These are phyloP conservation scores for Aspergillus hortae DNA, from an alignment of 2,329 filamentous ascomycete genomes.

Conservation along the genomic window DNA sequence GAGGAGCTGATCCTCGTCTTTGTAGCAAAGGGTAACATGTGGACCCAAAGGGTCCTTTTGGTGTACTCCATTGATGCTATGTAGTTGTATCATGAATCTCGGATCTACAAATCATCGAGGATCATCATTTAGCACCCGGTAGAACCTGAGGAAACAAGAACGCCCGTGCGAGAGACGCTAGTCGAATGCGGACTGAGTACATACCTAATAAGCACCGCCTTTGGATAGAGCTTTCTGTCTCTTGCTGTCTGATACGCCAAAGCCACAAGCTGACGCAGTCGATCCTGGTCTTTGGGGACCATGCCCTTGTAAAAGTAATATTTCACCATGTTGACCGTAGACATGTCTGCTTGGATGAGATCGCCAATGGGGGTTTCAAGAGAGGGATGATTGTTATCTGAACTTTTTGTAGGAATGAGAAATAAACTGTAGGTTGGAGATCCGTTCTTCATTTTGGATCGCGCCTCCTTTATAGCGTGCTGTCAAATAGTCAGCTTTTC, in stretches of 20 bases:
- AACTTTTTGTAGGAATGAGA: background rate
- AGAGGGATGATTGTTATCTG: slow-evolving; percentile 7
- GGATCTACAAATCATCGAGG: slow-evolving; percentile 9
- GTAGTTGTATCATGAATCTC: slow-evolving; percentile 16
- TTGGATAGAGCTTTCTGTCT: slow-evolving; percentile 17
- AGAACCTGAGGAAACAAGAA: background rate
- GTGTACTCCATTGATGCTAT: slow-evolving; percentile 15
- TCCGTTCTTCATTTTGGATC: background rate
- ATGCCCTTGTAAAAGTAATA: slow-evolving; percentile 15
- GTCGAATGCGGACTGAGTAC: background rate
- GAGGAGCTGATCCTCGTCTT: slow-evolving; percentile 15
- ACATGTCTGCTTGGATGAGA: slow-evolving; percentile 6
- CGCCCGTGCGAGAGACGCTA: background rate
- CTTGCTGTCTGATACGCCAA: slow-evolving; percentile 19
- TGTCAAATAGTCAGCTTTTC: background rate
- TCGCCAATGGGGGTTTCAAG: background rate
- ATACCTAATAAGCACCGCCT: slow-evolving; percentile 17
- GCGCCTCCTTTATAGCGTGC: background rate
- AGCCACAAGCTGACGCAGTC: slow-evolving; percentile 10
- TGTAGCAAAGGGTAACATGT: slow-evolving; percentile 19
- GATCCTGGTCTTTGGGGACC: slow-evolving; percentile 8
- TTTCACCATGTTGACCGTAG: slow-evolving; percentile 16
- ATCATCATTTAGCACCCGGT: background rate
- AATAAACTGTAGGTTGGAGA: background rate
- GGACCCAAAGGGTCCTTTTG: slow-evolving; percentile 16